Evolutionary conservation across 2,329 filamentous ascomycete genomes (phyloP), one percentile per base, ranked within the genome.

Genomic region (Arthrobotrys iridis): DNA sequence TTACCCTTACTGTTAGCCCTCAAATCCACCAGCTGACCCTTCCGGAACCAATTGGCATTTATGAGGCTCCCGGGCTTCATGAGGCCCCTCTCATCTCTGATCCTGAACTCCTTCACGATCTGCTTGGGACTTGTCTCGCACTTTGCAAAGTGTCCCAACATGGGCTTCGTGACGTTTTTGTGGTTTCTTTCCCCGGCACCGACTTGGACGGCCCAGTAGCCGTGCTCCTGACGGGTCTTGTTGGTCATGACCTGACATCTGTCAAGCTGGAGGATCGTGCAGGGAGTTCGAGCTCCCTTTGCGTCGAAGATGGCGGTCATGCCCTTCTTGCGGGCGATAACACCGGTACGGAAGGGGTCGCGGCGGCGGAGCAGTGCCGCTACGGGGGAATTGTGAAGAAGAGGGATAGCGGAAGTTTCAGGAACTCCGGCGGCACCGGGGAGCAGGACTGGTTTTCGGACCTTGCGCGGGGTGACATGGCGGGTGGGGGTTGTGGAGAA

Each of bases 181-280:
- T 91, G 84, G 75, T 90, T 87, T 81, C 90, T 91, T 81, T 87
- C 87, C 2, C 95, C 95, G 52, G 88, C 85, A 18, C 95, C 95
- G 46, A 99, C 84, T 84, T 97, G 93, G 11, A 98, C 93, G 13
- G 94, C 95, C 86, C 88, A 97, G 84, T 99, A 99, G 18, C 95
- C 95, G 82, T 98, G 89, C 80, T 86, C 85, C 77, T 89, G 85
- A 33, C 89, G 85, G 77, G 92, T 95, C 86, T 97, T 97, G 84
- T 92, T 90, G 72, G 90, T 89, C 40, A 97, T 85, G 6, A 97
- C 93, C 83, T 98, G 91, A 76, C 96, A 93, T 79, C 92, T 87
- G 83, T 99, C 95, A 79, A 99, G 86, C 84, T 98, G 93, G 68
- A 99, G 87, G 62, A 99, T 91, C 11, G 95, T 99, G 85, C 93